Evolutionary conservation across 805 yeast species (phyloP).

Genomic region (Kazachstania africana): DNA sequence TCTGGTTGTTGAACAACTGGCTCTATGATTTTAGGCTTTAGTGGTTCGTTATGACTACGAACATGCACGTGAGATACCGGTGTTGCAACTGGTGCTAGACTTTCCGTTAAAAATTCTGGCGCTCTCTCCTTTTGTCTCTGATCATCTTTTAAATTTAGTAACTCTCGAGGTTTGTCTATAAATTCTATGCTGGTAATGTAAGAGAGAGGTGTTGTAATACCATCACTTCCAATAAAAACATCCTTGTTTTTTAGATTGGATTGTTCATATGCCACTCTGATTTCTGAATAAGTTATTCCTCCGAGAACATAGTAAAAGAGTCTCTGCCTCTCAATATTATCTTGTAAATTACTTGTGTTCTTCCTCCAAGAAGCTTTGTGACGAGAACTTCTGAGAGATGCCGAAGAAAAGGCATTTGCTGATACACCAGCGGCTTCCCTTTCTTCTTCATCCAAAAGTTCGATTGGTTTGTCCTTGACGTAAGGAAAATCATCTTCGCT

Average conservation of each 20-base stretch:
- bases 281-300: conserved; percentile 76
- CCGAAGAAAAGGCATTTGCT: conserved; percentile 26
- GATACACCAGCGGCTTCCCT: conserved; percentile 22
- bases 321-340: conserved; percentile 44
- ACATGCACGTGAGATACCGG: conserved; percentile 19
- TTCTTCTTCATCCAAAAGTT: conserved; percentile 28
- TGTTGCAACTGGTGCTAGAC: conserved; percentile 11
- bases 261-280: conserved; percentile 63
- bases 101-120: conserved; percentile 34
- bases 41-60: conserved; percentile 8
- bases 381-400: conserved; percentile 55
- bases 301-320: conserved; percentile 79
- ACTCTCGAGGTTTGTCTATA: conserved; percentile 27
- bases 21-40: too few relatives aligned
- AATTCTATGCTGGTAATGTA: conserved; percentile 30
- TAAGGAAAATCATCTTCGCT: conserved; percentile 59
- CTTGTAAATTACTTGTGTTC: conserved; percentile 18
- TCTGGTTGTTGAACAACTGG: conserved; percentile 5
- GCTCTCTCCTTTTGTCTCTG: conserved; percentile 24
- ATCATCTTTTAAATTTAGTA: conserved; percentile 34
- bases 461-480: conserved; percentile 60
- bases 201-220: conserved; percentile 43
- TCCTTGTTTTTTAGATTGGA: conserved; percentile 53
- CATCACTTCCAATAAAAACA: conserved; percentile 72
- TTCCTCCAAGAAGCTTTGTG: conserved; percentile 73